phyloP scores from a whole-genome alignment of 2,329 filamentous ascomycete species.

The Acephala macrosclerotiorum region DNA sequence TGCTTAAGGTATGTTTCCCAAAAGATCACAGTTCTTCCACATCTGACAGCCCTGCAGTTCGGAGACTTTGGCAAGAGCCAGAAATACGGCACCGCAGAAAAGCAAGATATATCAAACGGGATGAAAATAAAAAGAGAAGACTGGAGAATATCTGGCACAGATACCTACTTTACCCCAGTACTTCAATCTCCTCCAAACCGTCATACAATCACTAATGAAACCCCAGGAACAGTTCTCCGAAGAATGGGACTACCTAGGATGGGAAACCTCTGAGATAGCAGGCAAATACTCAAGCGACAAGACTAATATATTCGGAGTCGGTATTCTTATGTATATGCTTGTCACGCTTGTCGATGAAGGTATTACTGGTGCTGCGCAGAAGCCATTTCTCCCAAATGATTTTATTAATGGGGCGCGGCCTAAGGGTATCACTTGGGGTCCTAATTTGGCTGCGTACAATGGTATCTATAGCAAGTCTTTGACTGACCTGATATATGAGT shows the following conservation, averaged over 20 bases:
- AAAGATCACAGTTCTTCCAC: too few relatives aligned
- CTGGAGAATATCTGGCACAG: too few relatives aligned
- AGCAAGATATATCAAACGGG: too few relatives aligned
- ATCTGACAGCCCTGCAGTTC: not conserved
- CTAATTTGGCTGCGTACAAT: not conserved
- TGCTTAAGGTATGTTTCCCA: not conserved
- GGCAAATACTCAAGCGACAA: slow-evolving; percentile 15
- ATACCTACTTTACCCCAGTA: too few relatives aligned
- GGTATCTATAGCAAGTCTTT: slow-evolving; percentile 16
- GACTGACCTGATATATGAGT: slow-evolving; percentile 23
- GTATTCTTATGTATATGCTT: slow-evolving; percentile 20
- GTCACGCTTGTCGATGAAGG: slow-evolving; percentile 2
- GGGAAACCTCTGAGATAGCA: slow-evolving; percentile 11
- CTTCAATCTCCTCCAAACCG: not conserved
- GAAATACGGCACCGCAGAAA: too few relatives aligned
- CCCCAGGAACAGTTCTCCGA: slow-evolving; percentile 20
- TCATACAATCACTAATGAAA: not conserved
- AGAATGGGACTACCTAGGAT: slow-evolving; percentile 20
- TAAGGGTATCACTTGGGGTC: slow-evolving; percentile 9
- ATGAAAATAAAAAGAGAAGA: too few relatives aligned
- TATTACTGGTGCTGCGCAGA: too few relatives aligned
- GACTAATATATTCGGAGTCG: slow-evolving; percentile 15
- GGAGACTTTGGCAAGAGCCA: not conserved
- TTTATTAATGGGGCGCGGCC: not conserved
- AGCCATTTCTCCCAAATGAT: slow-evolving; percentile 11